Conservation (phyloP, 208 protist genomes). For the Acanthamoeba lenticulata region DNA sequence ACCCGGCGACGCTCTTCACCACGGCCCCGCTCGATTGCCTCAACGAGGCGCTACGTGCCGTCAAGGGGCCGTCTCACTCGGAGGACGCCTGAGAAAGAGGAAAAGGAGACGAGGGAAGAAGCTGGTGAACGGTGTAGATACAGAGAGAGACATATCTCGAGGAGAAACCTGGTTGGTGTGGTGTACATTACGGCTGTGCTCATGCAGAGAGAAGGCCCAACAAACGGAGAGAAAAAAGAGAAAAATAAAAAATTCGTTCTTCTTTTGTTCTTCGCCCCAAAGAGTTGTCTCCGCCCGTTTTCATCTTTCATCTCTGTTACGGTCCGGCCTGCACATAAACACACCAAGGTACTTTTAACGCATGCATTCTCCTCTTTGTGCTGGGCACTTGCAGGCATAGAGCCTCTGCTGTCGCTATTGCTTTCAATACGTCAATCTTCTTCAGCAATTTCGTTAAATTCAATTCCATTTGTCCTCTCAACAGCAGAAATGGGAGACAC, state of each 20-base stretch:
- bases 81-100: slow-evolving; percentile 11
- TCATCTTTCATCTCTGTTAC: too few species aligned
- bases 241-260: not conserved
- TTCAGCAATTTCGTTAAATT: not conserved
- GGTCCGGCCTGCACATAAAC: not conserved
- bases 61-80: not conserved
- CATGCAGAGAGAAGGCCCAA: too few species aligned
- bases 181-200: too few species aligned
- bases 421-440: too few species aligned
- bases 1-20: slow-evolving; percentile 81
- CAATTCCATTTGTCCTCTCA: not conserved
- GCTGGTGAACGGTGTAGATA: too few species aligned
- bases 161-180: too few species aligned
- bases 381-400: too few species aligned
- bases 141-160: too few species aligned
- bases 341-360: not conserved
- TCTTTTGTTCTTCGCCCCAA: not conserved
- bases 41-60: not conserved
- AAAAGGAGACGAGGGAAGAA: too few species aligned
- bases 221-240: not conserved
- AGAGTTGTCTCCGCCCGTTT: not conserved
- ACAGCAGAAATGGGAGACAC: not conserved
- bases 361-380: too few species aligned
- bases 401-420: too few species aligned
- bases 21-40: slow-evolving; percentile 67